These are phyloP conservation scores for Yamadazyma paraphyllophila DNA, from an alignment of 805 yeast genomes.

Conservation along the genomic window DNA sequence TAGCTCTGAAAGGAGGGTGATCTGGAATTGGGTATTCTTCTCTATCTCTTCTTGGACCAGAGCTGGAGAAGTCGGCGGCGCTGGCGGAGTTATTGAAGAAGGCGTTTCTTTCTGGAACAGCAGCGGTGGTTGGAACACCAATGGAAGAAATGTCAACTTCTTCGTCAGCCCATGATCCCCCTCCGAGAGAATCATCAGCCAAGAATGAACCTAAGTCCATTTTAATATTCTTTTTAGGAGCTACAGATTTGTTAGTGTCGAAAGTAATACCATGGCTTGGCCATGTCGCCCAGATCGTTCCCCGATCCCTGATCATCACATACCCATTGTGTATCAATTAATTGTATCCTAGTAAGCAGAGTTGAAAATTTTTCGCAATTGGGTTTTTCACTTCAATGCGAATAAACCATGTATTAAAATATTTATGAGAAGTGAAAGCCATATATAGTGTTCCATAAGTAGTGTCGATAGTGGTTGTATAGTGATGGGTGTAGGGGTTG, in stretches of 20 bases:
- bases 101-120: slow-evolving; percentile 18
- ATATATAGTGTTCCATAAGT: neutral
- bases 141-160: slow-evolving; percentile 68
- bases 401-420: neutral
- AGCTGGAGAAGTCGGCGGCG: slow-evolving; percentile 4
- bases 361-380: slow-evolving; percentile 6
- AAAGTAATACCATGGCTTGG: neutral
- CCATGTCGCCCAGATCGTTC: neutral
- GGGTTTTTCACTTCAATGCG: slow-evolving; percentile 2
- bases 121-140: slow-evolving; percentile 45
- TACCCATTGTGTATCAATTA: slow-evolving; percentile 7
- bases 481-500: too few species aligned
- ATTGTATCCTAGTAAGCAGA: neutral
- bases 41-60: slow-evolving; percentile 47
- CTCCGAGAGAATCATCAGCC: slow-evolving; percentile 70
- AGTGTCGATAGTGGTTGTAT: too few species aligned
- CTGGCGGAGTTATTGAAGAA: slow-evolving; percentile 24
- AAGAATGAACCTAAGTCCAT: slow-evolving; percentile 88
- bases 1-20: slow-evolving; percentile 88
- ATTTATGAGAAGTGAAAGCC: neutral
- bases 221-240: slow-evolving; percentile 60
- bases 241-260: slow-evolving; percentile 19
- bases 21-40: slow-evolving; percentile 85
- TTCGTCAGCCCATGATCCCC: slow-evolving; percentile 84
- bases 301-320: neutral